Evolutionary conservation across 306 rosid genomes (phyloP).

Genomic region (Vachellia pachyceras): DNA sequence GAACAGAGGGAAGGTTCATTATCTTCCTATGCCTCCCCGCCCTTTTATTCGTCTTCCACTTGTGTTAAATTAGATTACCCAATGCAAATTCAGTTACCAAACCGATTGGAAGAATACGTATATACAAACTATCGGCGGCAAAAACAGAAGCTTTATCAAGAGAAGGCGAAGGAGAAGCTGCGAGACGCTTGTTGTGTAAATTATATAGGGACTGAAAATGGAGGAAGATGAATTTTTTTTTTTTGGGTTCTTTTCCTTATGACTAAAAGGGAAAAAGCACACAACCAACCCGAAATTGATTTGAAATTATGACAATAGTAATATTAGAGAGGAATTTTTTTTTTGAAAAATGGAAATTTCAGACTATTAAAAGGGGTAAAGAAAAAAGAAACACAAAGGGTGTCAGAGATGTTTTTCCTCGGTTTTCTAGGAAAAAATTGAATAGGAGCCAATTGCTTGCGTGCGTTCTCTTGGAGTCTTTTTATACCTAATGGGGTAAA

Average conservation of each 20-base stretch:
- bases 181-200: constrained; percentile 60
- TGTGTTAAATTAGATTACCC: constrained; percentile 58
- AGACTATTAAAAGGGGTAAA: background rate
- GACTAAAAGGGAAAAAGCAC: background rate
- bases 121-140: constrained; percentile 31
- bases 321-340: background rate
- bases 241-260: background rate
- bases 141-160: constrained; percentile 46
- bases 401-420: background rate
- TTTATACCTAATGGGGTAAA: constrained; percentile 36
- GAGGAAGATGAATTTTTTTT: constrained; percentile 48
- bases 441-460: background rate
- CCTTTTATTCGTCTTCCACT: constrained; percentile 62
- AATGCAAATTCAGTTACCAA: constrained; percentile 78
- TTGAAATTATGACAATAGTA: constrained; percentile 8
- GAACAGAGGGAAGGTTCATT: constrained; percentile 76
- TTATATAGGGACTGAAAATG: constrained; percentile 69
- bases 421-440: background rate
- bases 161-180: constrained; percentile 64
- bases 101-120: constrained; percentile 56
- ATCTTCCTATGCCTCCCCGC: constrained; percentile 74
- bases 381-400: background rate
- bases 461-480: constrained; percentile 33
- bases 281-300: constrained; percentile 6
- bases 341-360: too few relatives aligned